Conservation (phyloP, 176 grass and related monocot genomes). For the Eleusine indica region DNA sequence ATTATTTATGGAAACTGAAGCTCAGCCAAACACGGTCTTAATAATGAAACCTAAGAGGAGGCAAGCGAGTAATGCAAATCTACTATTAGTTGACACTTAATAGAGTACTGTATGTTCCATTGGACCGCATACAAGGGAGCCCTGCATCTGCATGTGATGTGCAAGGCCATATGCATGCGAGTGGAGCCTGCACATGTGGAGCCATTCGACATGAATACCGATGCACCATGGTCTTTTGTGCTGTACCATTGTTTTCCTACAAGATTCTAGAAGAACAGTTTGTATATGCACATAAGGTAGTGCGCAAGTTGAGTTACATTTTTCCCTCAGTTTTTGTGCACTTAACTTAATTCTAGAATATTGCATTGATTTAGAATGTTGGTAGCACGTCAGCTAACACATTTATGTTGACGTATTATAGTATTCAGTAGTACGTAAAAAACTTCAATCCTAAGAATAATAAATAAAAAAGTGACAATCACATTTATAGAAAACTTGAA, state of each 20-base stretch:
- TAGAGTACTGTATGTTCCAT: not conserved
- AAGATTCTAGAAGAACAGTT: not conserved
- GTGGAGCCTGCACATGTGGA: constrained; percentile 23
- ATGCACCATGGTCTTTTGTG: constrained; percentile 10
- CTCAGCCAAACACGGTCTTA: too few species aligned
- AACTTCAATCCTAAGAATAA: too few species aligned
- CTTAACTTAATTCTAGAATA: constrained; percentile 20
- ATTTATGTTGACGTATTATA: too few species aligned
- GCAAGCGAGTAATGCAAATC: not conserved
- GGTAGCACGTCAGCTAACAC: not conserved
- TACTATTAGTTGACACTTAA: not conserved
- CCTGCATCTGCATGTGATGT: constrained; percentile 38
- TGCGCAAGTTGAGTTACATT: not conserved
- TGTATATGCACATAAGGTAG: not conserved
- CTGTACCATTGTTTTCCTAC: constrained; percentile 18
- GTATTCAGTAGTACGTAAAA: too few species aligned
- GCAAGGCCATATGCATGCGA: not conserved
- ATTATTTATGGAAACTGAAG: too few species aligned
- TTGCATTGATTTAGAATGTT: not conserved
- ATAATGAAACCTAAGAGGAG: not conserved
- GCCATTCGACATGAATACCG: constrained; percentile 1
- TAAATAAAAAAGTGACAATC: too few species aligned
- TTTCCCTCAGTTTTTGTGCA: not conserved
- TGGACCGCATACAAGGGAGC: not conserved
- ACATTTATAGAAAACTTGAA: too few species aligned